These are phyloP conservation scores for Boletellus ananas DNA, from an alignment of 768 basidiomycete genomes.

Conservation along the genomic window DNA sequence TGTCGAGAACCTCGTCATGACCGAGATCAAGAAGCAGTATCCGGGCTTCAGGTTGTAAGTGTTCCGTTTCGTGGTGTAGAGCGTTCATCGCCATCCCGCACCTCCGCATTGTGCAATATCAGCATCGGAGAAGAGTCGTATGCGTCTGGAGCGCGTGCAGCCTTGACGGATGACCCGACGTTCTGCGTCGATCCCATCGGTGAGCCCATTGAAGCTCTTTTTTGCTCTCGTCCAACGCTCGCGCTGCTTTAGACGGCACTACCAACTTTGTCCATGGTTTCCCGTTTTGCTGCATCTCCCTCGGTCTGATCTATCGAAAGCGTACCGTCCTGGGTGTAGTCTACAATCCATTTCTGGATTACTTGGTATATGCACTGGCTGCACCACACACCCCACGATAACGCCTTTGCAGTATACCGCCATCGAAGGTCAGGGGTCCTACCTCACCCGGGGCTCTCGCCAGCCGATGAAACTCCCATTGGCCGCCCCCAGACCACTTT, in stretches of 20 bases:
- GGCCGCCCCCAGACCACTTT: conserved; percentile 54
- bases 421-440: conserved; percentile 74
- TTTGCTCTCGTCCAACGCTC: too few species aligned
- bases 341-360: conserved; percentile 85
- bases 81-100: background rate
- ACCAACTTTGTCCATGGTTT: conserved; percentile 86
- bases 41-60: conserved; percentile 81
- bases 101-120: background rate
- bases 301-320: conserved; percentile 80
- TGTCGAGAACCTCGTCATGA: conserved; percentile 81
- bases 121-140: conserved; percentile 96
- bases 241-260: conserved; percentile 59
- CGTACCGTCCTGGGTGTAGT: conserved; percentile 84
- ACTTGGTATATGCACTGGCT: conserved; percentile 47
- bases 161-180: conserved; percentile 83
- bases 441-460: conserved; percentile 48
- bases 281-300: conserved; percentile 84
- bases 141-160: conserved; percentile 60
- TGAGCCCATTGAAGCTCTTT: conserved; percentile 22
- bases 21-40: conserved; percentile 58
- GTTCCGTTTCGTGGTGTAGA: background rate
- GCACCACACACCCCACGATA: background rate
- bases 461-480: conserved; percentile 61
- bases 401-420: conserved; percentile 60
- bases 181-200: conserved; percentile 97